These are phyloP conservation scores for Tetrahymena elliotti DNA, from an alignment of 73 alveolate genomes.

Conservation along the genomic window DNA sequence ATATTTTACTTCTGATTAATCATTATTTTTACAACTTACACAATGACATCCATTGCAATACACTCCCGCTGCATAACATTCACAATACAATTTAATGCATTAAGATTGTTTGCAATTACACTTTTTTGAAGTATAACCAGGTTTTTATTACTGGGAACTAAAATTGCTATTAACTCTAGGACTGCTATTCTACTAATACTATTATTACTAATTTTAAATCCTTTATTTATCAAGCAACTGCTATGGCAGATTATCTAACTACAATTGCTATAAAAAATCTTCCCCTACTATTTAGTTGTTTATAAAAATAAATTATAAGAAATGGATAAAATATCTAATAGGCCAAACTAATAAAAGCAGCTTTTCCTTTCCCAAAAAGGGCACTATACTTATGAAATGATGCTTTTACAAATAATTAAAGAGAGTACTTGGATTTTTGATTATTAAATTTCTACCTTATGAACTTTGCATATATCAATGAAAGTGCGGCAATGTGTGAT, in stretches of 20 bases:
- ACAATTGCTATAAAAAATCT: background rate
- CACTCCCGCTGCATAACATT: conserved; percentile 86
- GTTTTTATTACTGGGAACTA: background rate
- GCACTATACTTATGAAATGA: too few relatives aligned
- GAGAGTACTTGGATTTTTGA: background rate
- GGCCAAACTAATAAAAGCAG: background rate
- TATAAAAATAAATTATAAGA: background rate
- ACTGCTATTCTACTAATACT: background rate
- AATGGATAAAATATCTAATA: background rate
- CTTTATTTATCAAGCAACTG: background rate
- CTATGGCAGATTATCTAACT: background rate
- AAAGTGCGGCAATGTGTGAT: background rate
- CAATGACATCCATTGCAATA: conserved; percentile 64
- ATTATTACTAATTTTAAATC: background rate
- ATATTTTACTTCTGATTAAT: background rate
- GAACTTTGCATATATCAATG: background rate
- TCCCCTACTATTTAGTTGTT: background rate
- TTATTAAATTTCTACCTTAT: background rate
- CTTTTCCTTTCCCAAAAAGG: background rate
- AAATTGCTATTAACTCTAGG: background rate
- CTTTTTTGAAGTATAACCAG: conserved; percentile 14
- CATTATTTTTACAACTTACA: conserved; percentile 52
- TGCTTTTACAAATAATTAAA: background rate
- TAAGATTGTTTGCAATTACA: conserved; percentile 83
- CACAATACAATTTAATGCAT: conserved; percentile 91